Conservation (phyloP, 225 moss, liverwort and hornwort genomes). For the Anthoceros angustus region DNA sequence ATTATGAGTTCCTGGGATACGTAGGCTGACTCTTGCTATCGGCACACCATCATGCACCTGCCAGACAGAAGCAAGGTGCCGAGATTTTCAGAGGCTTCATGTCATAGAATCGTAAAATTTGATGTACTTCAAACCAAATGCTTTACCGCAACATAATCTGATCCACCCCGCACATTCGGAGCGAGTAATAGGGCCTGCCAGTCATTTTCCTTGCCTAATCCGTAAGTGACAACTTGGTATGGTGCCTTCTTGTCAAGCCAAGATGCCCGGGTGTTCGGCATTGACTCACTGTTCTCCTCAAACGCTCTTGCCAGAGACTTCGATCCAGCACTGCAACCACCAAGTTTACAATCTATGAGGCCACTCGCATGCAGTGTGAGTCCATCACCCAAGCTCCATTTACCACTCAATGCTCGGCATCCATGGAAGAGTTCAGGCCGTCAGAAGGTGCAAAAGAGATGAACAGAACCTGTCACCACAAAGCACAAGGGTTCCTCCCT, state of each 20-base stretch:
- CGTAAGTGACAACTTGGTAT: slow-evolving; percentile 52
- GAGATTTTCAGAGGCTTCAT: neutral
- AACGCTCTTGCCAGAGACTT: slow-evolving; percentile 34
- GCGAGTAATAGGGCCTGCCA: slow-evolving; percentile 84
- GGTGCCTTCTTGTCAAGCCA: neutral
- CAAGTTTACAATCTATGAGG: slow-evolving; percentile 1
- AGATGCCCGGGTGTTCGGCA: slow-evolving; percentile 3
- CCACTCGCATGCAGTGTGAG: neutral
- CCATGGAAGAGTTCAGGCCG: neutral
- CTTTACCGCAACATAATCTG: slow-evolving; percentile 74
- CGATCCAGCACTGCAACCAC: slow-evolving; percentile 53
- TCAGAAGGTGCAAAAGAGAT: neutral
- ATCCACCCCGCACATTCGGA: slow-evolving; percentile 87
- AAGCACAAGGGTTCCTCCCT: slow-evolving; percentile 56
- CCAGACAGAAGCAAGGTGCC: neutral
- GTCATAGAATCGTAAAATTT: neutral
- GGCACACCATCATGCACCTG: slow-evolving; percentile 74
- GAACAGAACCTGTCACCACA: slow-evolving; percentile 53
- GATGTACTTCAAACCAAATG: neutral
- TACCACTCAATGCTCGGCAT: neutral
- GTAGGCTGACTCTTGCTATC: slow-evolving; percentile 67
- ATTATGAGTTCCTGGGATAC: slow-evolving; percentile 85
- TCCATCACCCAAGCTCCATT: neutral
- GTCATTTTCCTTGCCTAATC: slow-evolving; percentile 53
- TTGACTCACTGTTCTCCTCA: slow-evolving; percentile 8